Conservation (phyloP, 1,284 basidiomycete genomes). For the Tylopilus microsporus region DNA sequence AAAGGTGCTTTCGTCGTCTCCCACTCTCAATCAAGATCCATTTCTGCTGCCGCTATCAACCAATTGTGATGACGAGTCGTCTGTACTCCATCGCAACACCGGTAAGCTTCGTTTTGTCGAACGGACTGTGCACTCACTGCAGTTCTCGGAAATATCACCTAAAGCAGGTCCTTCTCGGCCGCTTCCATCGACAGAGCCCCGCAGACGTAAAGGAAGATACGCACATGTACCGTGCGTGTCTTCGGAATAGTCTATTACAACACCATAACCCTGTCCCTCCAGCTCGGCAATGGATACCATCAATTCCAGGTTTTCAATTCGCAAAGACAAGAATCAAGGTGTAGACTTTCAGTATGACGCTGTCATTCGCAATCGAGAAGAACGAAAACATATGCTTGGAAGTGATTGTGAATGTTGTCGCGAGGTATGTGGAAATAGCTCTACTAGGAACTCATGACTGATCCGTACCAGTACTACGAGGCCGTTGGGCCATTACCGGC, state of each 20-base stretch:
- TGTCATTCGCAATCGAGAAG: constrained; percentile 66
- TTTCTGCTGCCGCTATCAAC: constrained; percentile 1
- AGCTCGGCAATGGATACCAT: constrained; percentile 43
- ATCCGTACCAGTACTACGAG: constrained; percentile 65
- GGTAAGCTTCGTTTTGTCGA: constrained; percentile 10
- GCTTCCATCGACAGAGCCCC: constrained; percentile 19
- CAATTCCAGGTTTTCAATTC: constrained; percentile 64
- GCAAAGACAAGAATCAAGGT: constrained; percentile 64
- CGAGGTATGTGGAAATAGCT: constrained; percentile 50
- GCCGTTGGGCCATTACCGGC: constrained; percentile 69
- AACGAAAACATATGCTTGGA: constrained; percentile 65
- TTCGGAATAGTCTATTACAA: neutral
- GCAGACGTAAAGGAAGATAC: constrained; percentile 31
- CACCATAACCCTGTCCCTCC: neutral
- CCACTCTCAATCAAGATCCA: constrained; percentile 8
- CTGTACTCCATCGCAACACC: neutral
- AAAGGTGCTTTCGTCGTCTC: constrained; percentile 8
- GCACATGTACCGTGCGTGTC: constrained; percentile 25
- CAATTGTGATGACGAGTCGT: neutral
- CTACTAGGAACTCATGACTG: neutral
- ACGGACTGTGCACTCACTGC: neutral
- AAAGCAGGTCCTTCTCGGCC: constrained; percentile 31
- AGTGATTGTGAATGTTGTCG: constrained; percentile 82
- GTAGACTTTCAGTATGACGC: constrained; percentile 66
- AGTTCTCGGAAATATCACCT: constrained; percentile 9